Conservation (phyloP, 148 eudicot species). For the Rhododendron griersonianum region DNA sequence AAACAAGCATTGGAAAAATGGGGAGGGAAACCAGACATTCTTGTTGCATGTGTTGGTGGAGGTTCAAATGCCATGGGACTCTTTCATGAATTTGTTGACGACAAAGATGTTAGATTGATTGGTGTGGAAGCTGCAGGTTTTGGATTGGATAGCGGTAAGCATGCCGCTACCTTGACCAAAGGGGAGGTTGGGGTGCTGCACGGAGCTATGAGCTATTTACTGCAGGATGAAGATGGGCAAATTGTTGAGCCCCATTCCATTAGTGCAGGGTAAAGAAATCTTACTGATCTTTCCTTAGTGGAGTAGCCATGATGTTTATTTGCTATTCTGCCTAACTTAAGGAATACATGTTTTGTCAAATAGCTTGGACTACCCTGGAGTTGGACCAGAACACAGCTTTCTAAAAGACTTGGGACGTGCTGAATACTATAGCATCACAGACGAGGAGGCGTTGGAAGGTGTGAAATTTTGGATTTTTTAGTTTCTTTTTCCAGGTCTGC, state of each 20-base stretch:
- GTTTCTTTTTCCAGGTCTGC: neutral
- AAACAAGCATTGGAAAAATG: conserved; percentile 88
- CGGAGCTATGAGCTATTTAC: conserved; percentile 97
- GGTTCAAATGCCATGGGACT: conserved; percentile 96
- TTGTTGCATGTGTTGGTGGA: conserved; percentile 93
- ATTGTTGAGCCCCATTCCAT: conserved; percentile 94
- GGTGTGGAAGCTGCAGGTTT: conserved; percentile 94
- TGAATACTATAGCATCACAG: conserved; percentile 84
- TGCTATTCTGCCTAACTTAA: neutral
- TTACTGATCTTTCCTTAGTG: neutral
- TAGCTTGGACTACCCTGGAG: conserved; percentile 97
- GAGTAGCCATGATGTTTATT: neutral
- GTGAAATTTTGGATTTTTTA: conserved; percentile 1
- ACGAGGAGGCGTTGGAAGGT: conserved; percentile 96
- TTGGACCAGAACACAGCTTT: conserved; percentile 98
- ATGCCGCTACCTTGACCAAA: conserved; percentile 82
- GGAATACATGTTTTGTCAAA: neutral
- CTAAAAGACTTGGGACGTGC: conserved; percentile 91
- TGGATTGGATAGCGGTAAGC: conserved; percentile 76
- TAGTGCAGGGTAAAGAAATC: conserved; percentile 85
- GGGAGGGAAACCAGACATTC: conserved; percentile 97
- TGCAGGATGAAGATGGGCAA: conserved; percentile 98
- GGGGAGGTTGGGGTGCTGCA: conserved; percentile 96
- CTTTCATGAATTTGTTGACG: conserved; percentile 86
- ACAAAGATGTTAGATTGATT: conserved; percentile 67